Conservation (phyloP, 768 basidiomycete species). For the Trametes cinnabarina region DNA sequence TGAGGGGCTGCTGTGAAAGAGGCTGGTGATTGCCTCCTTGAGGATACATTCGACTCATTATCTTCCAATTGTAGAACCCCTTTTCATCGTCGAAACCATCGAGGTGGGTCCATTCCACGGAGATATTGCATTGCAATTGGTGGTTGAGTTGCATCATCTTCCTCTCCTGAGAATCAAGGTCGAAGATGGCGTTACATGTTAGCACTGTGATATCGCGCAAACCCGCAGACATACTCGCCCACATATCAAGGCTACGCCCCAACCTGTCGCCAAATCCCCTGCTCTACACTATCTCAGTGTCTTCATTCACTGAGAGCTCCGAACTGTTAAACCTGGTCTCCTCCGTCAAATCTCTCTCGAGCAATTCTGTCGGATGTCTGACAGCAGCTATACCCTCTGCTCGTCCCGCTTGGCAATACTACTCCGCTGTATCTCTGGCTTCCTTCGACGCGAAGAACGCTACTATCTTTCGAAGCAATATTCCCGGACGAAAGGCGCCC, state of each 20-base stretch:
- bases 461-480: conserved; percentile 58
- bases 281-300: conserved; percentile 43
- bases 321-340: conserved; percentile 35
- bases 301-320: conserved; percentile 45
- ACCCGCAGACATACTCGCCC: conserved; percentile 12
- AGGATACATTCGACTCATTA: too few relatives aligned
- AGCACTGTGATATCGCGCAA: conserved; percentile 21
- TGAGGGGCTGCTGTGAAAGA: too few relatives aligned
- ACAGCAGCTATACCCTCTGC: conserved; percentile 43
- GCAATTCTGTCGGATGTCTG: conserved; percentile 57
- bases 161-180: too few relatives aligned
- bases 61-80: too few relatives aligned
- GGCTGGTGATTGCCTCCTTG: too few relatives aligned
- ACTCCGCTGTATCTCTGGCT: conserved; percentile 57
- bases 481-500: conserved; percentile 53
- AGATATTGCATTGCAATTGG: too few relatives aligned
- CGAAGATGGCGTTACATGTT: conserved; percentile 16
- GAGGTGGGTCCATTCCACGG: too few relatives aligned
- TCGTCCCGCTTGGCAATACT: conserved; percentile 19
- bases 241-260: conserved; percentile 1
- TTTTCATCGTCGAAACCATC: too few relatives aligned
- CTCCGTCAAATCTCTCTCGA: conserved; percentile 23
- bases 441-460: conserved; percentile 44
- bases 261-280: conserved; percentile 5
- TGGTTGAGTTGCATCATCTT: too few relatives aligned